Evolutionary conservation across 176 grass and related monocot genomes (phyloP), one percentile per base, ranked within the genome.

Genomic region (Carex parvula): DNA sequence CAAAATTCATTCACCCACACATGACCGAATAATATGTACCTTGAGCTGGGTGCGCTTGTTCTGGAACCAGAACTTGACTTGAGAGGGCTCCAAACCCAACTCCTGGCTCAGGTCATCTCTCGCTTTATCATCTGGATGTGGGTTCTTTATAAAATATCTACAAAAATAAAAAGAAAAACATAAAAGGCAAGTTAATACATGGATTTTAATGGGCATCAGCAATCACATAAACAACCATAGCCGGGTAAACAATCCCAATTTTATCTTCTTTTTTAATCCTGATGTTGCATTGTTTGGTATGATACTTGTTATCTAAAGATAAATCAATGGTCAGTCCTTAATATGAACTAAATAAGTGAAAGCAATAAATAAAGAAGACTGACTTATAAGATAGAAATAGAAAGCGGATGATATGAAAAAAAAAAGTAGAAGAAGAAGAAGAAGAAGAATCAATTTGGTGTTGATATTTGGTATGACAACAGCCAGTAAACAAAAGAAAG

Each of bases 51-150:
- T 88, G 7, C 87, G 81, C 54, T 84, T 82, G 70, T 88, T 88
- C 81, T 88, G 87, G 87, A 88, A 88, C 87, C 87, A 88, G 87
- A 88, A 88, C 48, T 88, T 88, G 81, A 88, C 87, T n/a, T 88
- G 87, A 41, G 81, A 78, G 42, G 67, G 56, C 46, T 88, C 87
- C 81, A 88, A 88, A 66, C 46, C 64, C 8, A 88, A 68, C 26
- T 84, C 60, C 5, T 44, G 46, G 81, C 86, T 88, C 67, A 88
- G 86, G 3, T 88, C 86, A 1, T 79, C 37, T 64, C 86, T 84
- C 44, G 81, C 79, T 37, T 88, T 88, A 82, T 88, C 86, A 20
- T 88, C 86, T 5, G 86, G 86, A 53, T 88, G 86, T n/a, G 86
- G 86, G 42, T 77, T 78, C 33, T 70, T 83, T 76, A 84, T 88